Base-by-base conservation (phyloP, 495 filamentous ascomycete species). In the Ramalina peruviana region DNA sequence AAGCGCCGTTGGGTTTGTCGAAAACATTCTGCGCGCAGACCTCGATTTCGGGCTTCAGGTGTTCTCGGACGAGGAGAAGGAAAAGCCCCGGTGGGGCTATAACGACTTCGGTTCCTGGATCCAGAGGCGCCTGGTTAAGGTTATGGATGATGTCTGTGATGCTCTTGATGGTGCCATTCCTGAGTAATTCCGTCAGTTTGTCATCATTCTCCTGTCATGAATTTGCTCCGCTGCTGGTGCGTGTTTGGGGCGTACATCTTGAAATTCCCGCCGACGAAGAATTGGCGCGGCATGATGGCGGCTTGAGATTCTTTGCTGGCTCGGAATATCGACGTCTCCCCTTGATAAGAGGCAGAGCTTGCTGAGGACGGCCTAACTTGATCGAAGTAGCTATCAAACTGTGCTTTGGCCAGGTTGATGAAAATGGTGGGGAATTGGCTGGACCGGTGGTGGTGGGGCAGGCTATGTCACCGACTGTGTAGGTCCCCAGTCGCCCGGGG, bases 251-350 rank as follows among this genome's bases (percentile, higher is more conserved):
- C 75, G 48, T 66, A 90, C 88, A 94, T 95, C 75, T 98, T 98
- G 76, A 97, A 97, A 80, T 97, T 98, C 64, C 92, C 92, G 66
- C 92, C 92, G 65, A 98, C 87, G 72, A 98, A 96, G 78, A 96
- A 98, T 81, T 88, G 84, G 74, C 92, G 90, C 72, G 80, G 74
- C 88, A 94, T 95, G 61, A 43, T 78, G 51, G 54, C 52, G 41
- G 30, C 47, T 33, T 33, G 30, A 10, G 12, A 33, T 7, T 11
- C 30, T 33, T 12, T 33, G 1, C 30, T 10, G 30, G 30, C 30
- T 33, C 9, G 30, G 2, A 33, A 33, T 33, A 7, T 10, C 12
- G 30, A 33, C 30, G 6, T 33, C 30, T 33, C 12, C 6, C 1
- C 9, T 13, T 33, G 30, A 33, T 10, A 2, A 33, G 0, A 4